Evolutionary conservation across 2,329 filamentous ascomycete genomes (phyloP).

Genomic region (Canariomyces notabilis): DNA sequence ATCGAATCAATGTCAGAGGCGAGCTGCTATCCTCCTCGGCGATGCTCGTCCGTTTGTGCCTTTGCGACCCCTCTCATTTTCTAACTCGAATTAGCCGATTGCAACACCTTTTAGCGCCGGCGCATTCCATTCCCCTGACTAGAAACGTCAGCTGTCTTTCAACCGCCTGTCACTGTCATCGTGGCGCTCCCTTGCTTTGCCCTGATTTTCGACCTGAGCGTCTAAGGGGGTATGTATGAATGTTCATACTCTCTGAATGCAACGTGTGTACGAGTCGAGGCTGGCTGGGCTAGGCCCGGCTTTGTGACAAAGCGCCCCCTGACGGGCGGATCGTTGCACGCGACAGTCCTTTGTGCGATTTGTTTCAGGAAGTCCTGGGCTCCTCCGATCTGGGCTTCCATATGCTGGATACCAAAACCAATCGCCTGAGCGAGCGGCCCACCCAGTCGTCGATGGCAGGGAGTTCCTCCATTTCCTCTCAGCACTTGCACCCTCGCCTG

Average conservation of each 20-base stretch:
- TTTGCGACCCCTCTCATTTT: neutral
- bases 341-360: neutral
- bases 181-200: conserved; percentile 1
- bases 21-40: neutral
- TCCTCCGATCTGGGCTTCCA: neutral
- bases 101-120: neutral
- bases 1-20: neutral
- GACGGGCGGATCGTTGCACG: neutral
- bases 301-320: conserved; percentile 1
- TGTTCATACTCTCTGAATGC: too few species aligned
- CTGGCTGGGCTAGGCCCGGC: too few species aligned
- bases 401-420: neutral
- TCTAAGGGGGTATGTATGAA: too few species aligned
- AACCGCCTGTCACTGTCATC: neutral
- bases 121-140: neutral
- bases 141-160: neutral
- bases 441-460: too few species aligned
- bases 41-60: neutral
- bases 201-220: too few species aligned
- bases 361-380: conserved; percentile 1
- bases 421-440: neutral
- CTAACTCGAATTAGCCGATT: neutral
- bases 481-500: too few species aligned
- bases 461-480: too few species aligned
- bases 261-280: too few species aligned